These are phyloP conservation scores for Pistacia atlantica DNA, from an alignment of 345 rosid species.

Conservation along the genomic window DNA sequence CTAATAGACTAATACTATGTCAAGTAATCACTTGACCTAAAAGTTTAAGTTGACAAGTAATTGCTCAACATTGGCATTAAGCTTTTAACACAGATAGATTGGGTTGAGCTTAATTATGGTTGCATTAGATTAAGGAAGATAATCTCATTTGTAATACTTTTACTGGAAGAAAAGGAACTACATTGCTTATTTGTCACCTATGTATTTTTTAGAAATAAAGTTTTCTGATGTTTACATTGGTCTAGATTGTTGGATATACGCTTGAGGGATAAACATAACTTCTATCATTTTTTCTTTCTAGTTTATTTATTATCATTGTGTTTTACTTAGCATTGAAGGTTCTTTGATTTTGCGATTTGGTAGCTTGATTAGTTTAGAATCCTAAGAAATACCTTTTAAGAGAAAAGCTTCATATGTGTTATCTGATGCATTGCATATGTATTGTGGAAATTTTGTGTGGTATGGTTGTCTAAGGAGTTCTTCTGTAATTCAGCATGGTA, in stretches of 20 bases:
- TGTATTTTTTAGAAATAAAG: not conserved
- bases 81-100: not conserved
- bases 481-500: not conserved
- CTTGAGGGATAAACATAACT: not conserved
- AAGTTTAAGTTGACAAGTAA: no score
- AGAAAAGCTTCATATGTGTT: not conserved
- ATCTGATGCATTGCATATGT: not conserved
- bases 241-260: not conserved
- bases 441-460: not conserved
- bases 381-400: no score
- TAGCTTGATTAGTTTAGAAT: not conserved
- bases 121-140: slow-evolving; percentile 11
- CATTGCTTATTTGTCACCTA: not conserved
- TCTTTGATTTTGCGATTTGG: not conserved
- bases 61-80: no score
- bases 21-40: no score
- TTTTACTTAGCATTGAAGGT: not conserved
- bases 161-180: not conserved
- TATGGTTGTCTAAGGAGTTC: slow-evolving; percentile 1
- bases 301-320: not conserved
- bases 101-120: not conserved
- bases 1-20: not conserved
- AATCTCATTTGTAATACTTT: not conserved
- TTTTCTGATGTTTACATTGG: not conserved
- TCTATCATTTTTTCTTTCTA: not conserved